Evolutionary conservation across 495 filamentous ascomycete genomes (phyloP).

Genomic region (Aspergillus bridgeri): DNA sequence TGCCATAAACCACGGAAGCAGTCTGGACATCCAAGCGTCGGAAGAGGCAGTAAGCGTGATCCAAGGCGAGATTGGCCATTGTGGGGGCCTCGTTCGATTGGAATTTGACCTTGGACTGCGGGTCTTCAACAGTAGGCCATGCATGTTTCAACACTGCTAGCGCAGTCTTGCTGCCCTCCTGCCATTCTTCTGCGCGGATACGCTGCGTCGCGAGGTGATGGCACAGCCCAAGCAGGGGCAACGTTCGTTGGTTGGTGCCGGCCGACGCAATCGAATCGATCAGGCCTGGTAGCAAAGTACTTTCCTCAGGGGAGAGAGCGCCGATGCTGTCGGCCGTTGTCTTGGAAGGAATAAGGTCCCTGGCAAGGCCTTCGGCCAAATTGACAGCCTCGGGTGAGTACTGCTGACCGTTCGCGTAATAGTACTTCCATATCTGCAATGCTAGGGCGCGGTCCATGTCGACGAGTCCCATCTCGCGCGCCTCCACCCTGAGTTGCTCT

Average conservation of each 20-base stretch:
- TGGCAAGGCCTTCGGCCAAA: constrained; percentile 31
- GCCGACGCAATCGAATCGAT: constrained; percentile 37
- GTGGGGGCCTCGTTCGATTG: constrained; percentile 30
- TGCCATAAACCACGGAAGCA: constrained; percentile 35
- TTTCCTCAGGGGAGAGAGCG: constrained; percentile 27
- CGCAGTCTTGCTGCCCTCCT: constrained; percentile 26
- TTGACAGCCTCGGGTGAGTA: constrained; percentile 29
- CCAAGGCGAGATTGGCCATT: constrained; percentile 32
- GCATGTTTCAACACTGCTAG: constrained; percentile 37
- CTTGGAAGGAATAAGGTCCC: constrained; percentile 24
- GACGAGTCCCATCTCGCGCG: constrained; percentile 36
- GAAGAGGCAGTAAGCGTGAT: constrained; percentile 39
- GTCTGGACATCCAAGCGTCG: constrained; percentile 34
- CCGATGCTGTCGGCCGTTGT: constrained; percentile 21
- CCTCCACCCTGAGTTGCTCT: constrained; percentile 34
- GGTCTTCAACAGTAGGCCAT: constrained; percentile 35
- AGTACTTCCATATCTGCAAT: constrained; percentile 39
- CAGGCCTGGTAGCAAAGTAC: constrained; percentile 34
- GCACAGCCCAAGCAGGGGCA: constrained; percentile 33
- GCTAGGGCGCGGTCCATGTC: constrained; percentile 36
- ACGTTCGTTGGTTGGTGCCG: constrained; percentile 15
- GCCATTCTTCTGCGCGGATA: constrained; percentile 36
- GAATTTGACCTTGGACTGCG: constrained; percentile 31
- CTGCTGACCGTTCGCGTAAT: constrained; percentile 31
- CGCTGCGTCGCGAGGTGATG: constrained; percentile 37